Percentiles rank a stretch among this genome's conserved stretches.
Evolutionary conservation across 176 grass and related monocot genomes (phyloP).

Genomic region (Eragrostis curvula): DNA sequence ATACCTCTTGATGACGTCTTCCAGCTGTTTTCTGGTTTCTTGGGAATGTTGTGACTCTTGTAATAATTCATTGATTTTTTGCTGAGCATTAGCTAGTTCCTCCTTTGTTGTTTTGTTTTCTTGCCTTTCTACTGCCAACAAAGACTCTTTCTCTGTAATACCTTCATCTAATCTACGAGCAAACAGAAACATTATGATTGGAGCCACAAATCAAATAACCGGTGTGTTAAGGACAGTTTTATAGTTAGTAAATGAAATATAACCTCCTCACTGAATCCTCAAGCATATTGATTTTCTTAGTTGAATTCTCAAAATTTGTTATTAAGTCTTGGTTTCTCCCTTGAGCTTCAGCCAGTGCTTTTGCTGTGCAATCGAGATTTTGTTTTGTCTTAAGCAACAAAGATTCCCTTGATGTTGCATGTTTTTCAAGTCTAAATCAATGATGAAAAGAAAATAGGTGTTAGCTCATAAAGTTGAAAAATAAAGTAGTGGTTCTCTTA

Average conservation of each 20-base stretch:
- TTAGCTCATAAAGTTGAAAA: constrained; percentile 44
- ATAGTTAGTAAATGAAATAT: constrained; percentile 22
- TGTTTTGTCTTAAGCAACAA: constrained; percentile 59
- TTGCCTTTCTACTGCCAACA: constrained; percentile 50
- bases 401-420: constrained; percentile 60
- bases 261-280: constrained; percentile 64
- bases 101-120: constrained; percentile 58
- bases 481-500: constrained; percentile 6
- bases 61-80: constrained; percentile 56
- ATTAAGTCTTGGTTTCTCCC: constrained; percentile 46
- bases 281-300: constrained; percentile 51
- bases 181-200: constrained; percentile 31
- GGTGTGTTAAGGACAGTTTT: not conserved
- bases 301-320: constrained; percentile 46
- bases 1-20: constrained; percentile 61
- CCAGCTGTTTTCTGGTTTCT: constrained; percentile 52
- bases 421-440: constrained; percentile 70
- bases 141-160: constrained; percentile 56
- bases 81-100: constrained; percentile 55
- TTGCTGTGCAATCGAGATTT: constrained; percentile 44
- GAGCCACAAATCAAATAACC: not conserved
- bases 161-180: constrained; percentile 57
- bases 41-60: constrained; percentile 46
- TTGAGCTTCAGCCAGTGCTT: constrained; percentile 55
- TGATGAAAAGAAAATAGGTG: constrained; percentile 27